Base-by-base conservation (phyloP, 805 yeast species). In the Candida andamanensis region DNA sequence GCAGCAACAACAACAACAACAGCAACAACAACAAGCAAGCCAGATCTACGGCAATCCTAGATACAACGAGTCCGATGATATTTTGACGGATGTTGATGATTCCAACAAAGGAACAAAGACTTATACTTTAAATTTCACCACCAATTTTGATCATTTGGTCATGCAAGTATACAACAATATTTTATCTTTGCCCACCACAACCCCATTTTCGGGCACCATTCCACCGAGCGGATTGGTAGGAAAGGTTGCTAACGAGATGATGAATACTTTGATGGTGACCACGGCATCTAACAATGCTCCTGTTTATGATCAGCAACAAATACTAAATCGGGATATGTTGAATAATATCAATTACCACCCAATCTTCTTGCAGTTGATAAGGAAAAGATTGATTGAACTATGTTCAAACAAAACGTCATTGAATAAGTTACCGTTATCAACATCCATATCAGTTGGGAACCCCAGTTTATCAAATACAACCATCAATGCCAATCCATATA, bases 181-280 rank as follows among this genome's bases (percentile, higher is more conserved):
- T 24, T 44, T 64, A 28, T 52, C 60, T 20, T 56, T 60, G 26
- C 72, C 72, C 25, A 65, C 72, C 14, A 63, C 70, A 3, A 63
- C 70, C 14, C 72, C 72, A 9, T 65, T 65, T 30, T 55, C 56
- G 50, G 72, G 72, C 2, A 29, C 40, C 9, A 49, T 56, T 7
- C 72, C 72, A 12, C 72, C 72, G 3, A 60, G 65, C 46, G 72
- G 72, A 1, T 47, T 65, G 30, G 69, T 58, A 15, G 57, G 67
- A 24, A 58, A 56, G 37, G 67, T 64, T n/a, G 69, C 69, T 20
- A 58, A 58, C 39, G 70, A 65, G 37, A 58, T 63, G 6, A 50
- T 64, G 59, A 39, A 33, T 23, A 45, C 39, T 28, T 42, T 63
- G 30, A 39, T 60, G 9, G 24, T 36, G 13, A 28, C 33, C 20